Conservation (phyloP, 345 rosid genomes). For the Mallotus nudiflorus region DNA sequence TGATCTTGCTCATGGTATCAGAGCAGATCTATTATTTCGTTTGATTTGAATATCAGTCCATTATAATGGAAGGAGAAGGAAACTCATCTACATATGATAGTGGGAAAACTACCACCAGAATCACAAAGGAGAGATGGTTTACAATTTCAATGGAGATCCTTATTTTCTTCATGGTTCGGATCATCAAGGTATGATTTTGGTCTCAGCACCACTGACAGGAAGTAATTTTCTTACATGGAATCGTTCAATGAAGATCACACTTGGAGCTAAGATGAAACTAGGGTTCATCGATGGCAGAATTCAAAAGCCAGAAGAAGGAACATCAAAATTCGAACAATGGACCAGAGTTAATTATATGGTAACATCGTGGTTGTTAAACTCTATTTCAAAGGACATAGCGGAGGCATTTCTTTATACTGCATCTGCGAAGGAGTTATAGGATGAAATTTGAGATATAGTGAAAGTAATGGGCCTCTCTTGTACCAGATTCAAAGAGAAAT, state of each 20-base stretch:
- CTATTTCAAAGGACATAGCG: not conserved
- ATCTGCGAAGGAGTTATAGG: not conserved
- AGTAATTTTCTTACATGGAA: not conserved
- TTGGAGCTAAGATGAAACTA: constrained; percentile 1
- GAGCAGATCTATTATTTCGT: too few relatives aligned
- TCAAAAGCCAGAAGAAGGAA: not conserved
- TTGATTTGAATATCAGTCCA: too few relatives aligned
- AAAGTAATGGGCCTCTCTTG: not conserved
- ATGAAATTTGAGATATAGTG: not conserved
- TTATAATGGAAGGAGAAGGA: too few relatives aligned
- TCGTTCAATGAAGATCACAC: not conserved
- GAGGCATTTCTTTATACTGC: not conserved
- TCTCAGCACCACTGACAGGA: not conserved
- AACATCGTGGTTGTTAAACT: not conserved
- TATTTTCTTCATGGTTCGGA: not conserved
- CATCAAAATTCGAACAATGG: not conserved
- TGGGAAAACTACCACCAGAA: too few relatives aligned
- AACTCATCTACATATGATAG: too few relatives aligned
- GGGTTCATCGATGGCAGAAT: not conserved
- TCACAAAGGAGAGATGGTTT: not conserved
- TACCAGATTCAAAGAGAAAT: constrained; percentile 1
- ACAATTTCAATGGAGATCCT: too few relatives aligned
- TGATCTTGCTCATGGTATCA: too few relatives aligned
- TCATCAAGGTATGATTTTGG: not conserved
- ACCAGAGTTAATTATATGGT: not conserved